Conservation (phyloP, 2,329 filamentous ascomycete species). For the Geosmithia putterillii region DNA sequence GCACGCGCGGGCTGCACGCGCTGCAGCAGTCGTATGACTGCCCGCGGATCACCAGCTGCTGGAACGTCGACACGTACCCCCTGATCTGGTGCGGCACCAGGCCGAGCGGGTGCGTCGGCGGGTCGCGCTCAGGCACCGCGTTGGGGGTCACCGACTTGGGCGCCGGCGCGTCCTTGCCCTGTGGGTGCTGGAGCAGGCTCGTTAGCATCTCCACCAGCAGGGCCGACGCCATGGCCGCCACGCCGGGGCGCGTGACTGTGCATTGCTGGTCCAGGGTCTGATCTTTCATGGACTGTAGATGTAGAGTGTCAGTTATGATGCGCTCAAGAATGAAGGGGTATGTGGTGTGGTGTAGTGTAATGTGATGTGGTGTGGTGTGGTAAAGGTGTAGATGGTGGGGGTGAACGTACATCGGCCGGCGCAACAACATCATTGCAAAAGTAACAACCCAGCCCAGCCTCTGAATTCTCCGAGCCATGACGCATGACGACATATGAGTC, state of each 20-base stretch:
- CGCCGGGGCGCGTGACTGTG: slow-evolving; percentile 87
- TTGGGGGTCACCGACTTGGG: slow-evolving; percentile 26
- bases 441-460: slow-evolving; percentile 71
- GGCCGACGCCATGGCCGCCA: slow-evolving; percentile 85
- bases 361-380: background rate
- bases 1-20: slow-evolving; percentile 60
- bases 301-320: slow-evolving; percentile 1
- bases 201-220: slow-evolving; percentile 82
- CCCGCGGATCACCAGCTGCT: slow-evolving; percentile 61
- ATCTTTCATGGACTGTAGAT: slow-evolving; percentile 70
- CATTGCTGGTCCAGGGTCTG: slow-evolving; percentile 96
- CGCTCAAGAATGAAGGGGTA: slow-evolving; percentile 3
- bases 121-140: slow-evolving; percentile 38
- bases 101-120: slow-evolving; percentile 47
- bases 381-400: background rate
- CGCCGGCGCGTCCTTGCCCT: slow-evolving; percentile 50
- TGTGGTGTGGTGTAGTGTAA: background rate
- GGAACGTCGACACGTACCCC: slow-evolving; percentile 63
- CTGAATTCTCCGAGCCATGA: slow-evolving; percentile 58
- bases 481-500: slow-evolving; percentile 97
- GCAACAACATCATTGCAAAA: slow-evolving; percentile 98
- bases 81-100: slow-evolving; percentile 72
- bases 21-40: slow-evolving; percentile 71
- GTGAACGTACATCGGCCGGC: slow-evolving; percentile 69
- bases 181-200: slow-evolving; percentile 77